Percentiles rank a stretch among this genome's conserved stretches.
Evolutionary conservation across 2,329 filamentous ascomycete species (phyloP).

Genomic region (Nigrospora oryzae): DNA sequence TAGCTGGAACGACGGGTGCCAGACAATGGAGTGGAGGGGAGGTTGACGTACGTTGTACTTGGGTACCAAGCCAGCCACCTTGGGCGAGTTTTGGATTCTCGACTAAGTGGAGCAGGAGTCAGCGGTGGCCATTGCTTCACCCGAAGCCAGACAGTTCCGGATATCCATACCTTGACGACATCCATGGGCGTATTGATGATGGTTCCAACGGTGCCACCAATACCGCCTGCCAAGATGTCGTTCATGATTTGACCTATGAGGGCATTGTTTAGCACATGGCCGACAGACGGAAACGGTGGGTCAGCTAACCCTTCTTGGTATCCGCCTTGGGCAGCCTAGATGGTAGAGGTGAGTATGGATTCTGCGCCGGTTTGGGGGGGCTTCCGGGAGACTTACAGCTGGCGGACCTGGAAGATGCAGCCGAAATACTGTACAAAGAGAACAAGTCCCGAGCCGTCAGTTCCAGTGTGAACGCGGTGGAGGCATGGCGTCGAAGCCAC

Average conservation of each 20-base stretch:
- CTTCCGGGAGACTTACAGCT: conserved; percentile 32
- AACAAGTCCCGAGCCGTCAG: no score
- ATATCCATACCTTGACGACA: no score
- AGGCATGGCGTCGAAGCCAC: no score
- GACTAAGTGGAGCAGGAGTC: conserved; percentile 42
- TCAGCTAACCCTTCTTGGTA: conserved; percentile 52
- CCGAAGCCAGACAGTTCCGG: no score
- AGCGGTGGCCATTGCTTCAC: no score
- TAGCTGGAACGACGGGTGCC: not conserved
- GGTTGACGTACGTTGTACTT: conserved; percentile 66
- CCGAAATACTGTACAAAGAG: not conserved
- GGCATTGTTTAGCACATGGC: no score
- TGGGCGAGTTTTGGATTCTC: conserved; percentile 89
- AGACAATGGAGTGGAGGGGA: not conserved
- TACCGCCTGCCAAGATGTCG: conserved; percentile 75
- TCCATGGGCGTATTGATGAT: not conserved
- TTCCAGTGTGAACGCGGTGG: no score
- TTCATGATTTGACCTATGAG: conserved; percentile 39
- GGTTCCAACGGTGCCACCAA: conserved; percentile 67
- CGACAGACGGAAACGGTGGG: no score
- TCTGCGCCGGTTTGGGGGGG: no score
- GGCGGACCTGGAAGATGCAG: conserved; percentile 84
- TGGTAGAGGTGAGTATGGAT: no score
- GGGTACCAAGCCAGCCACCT: conserved; percentile 68
- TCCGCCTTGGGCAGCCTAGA: conserved; percentile 61